Conservation (phyloP, 371 early-diverging fungal species). For the Mucor sp. region DNA sequence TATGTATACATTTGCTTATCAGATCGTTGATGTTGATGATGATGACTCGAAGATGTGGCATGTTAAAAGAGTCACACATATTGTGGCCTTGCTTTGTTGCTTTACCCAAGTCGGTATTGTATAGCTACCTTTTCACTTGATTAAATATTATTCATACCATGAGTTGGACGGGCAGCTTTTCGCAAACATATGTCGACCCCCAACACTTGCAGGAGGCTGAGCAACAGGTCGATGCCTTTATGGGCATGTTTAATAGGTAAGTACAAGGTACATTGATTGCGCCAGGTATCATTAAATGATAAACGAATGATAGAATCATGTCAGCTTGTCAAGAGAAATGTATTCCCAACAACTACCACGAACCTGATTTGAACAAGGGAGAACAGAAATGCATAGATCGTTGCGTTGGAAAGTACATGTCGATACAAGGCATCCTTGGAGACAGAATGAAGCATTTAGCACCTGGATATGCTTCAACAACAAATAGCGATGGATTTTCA, state of each 20-base stretch:
- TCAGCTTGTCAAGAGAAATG: constrained; percentile 90
- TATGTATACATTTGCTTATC: too few species aligned
- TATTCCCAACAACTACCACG: constrained; percentile 80
- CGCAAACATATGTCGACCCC: constrained; percentile 59
- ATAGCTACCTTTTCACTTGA: background rate
- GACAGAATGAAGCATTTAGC: constrained; percentile 62
- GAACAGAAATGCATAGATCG: constrained; percentile 96
- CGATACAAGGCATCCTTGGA: constrained; percentile 75
- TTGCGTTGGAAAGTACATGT: constrained; percentile 86
- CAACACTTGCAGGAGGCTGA: constrained; percentile 74
- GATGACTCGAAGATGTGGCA: background rate
- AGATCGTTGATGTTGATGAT: background rate
- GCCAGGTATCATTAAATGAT: too few species aligned
- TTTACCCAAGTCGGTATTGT: background rate
- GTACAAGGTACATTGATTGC: background rate
- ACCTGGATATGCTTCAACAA: constrained; percentile 9
- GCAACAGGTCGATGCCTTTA: constrained; percentile 79
- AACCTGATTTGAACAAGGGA: constrained; percentile 93
- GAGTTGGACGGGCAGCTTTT: constrained; percentile 42
- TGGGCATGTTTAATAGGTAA: constrained; percentile 76
- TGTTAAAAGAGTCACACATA: background rate
- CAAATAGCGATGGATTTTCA: constrained; percentile 8
- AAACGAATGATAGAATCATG: constrained; percentile 61
- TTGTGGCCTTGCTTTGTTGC: background rate
- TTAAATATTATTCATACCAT: constrained; percentile 13